Evolutionary conservation across 257 asterid species (phyloP), one percentile per base, ranked within the genome.

Genomic region (Rehmannia glutinosa): DNA sequence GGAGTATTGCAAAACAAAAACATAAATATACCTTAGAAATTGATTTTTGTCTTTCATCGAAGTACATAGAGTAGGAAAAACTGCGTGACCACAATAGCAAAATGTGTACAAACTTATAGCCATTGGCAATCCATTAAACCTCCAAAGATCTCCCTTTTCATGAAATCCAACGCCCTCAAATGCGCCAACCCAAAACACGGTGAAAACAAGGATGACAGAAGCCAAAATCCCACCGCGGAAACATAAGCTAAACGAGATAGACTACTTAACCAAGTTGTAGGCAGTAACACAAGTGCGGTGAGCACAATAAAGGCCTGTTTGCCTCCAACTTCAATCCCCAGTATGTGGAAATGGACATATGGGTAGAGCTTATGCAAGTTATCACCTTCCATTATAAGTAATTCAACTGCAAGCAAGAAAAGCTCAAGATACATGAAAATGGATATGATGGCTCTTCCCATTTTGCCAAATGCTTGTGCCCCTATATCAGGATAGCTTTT

Each of bases 311-410:
- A 84, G 1, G 39, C 58, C 16, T 69, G 69, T 57, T 81, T 52
- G 35, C 85, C 87, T 42, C 73, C 83, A 28, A 82, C n/a, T 5
- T 1, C 62, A 2, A 7, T 65, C 0, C 70, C 77, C 5, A 71
- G 76, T 9, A 81, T 1, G 11, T 51, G 70, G 15, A 86, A 1
- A 5, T n/a, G 4, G 3, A 66, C 51, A 12, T 71, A 16, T 1
- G 90, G 92, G 32, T 77, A 86, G 0, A 86, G 65, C 6, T 83
- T 86, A n/a, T 83, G 84, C 58, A 86, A 36, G 28, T 75, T 81
- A 59, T 83, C 86, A 1, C 92, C 89, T 81, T 83, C 84, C 47
- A 83, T 17, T 24, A 83, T 86, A 5, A 83, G 84, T 64, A 83
- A 78, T 39, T 84, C 86, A 3, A 84, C 75, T 0, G 85, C 85